Evolutionary conservation across 1,139 yeast genomes (phyloP).

Genomic region (Candida dubliniensis): DNA sequence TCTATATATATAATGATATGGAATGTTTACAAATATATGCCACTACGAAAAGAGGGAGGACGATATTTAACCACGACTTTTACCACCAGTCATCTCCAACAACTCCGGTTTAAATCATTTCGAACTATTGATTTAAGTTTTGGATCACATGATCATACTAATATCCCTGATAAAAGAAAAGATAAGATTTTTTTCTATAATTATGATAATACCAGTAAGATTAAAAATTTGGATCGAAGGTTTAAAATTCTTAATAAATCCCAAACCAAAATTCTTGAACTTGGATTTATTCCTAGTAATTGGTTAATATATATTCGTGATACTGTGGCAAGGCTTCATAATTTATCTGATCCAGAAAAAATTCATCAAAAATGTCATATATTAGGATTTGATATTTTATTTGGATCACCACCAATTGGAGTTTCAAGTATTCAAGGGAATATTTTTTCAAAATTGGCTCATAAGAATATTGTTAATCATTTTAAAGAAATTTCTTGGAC

Average conservation of each 20-base stretch:
- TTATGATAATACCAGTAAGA: constrained; percentile 12
- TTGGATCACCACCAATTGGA: constrained; percentile 77
- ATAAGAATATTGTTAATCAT: constrained; percentile 55
- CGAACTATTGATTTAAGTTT: constrained; percentile 1
- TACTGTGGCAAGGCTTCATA: constrained; percentile 30
- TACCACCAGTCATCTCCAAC: neutral
- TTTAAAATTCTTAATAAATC: constrained; percentile 27
- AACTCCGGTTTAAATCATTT: neutral
- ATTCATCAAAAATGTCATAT: constrained; percentile 62
- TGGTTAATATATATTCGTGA: constrained; percentile 79
- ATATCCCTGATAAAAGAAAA: constrained; percentile 25
- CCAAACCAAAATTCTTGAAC: constrained; percentile 35
- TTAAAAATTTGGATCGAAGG: constrained; percentile 29
- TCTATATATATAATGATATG: too few species aligned
- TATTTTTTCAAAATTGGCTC: constrained; percentile 67
- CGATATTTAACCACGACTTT: constrained; percentile 4
- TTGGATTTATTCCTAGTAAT: constrained; percentile 94
- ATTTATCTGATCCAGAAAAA: constrained; percentile 40
- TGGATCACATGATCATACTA: neutral
- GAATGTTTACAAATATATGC: too few species aligned
- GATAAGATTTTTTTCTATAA: constrained; percentile 21
- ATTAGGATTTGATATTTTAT: constrained; percentile 82
- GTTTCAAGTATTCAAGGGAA: constrained; percentile 85
- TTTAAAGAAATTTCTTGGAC: constrained; percentile 45
- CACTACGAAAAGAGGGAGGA: neutral